These are phyloP conservation scores for Carex myosuroides DNA, from an alignment of 176 grass and related monocot genomes.

Conservation along the genomic window DNA sequence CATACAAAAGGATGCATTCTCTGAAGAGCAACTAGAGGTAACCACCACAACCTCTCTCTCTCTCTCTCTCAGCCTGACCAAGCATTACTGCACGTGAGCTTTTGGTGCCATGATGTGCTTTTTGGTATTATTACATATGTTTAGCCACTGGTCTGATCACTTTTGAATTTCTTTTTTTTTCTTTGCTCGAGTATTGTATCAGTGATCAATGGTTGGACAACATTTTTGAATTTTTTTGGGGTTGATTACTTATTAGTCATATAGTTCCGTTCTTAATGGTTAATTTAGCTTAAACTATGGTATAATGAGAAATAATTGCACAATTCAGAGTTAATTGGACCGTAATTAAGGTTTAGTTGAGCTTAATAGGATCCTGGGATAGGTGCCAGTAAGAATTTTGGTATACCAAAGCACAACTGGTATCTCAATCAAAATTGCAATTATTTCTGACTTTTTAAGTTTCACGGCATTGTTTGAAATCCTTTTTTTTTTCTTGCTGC, in stretches of 20 bases:
- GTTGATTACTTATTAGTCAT: neutral
- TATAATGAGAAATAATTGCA: too few relatives aligned
- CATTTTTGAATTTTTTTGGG: neutral
- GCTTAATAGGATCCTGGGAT: neutral
- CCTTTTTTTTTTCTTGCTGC: slow-evolving; percentile 8
- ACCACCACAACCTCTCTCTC: neutral
- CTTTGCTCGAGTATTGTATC: neutral
- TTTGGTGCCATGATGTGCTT: neutral
- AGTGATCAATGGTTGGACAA: neutral
- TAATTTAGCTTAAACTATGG: neutral
- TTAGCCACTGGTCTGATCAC: neutral
- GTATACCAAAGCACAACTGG: neutral
- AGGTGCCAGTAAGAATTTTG: neutral
- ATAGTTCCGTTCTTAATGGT: neutral
- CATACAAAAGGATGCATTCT: slow-evolving; percentile 83
- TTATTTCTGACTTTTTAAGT: neutral
- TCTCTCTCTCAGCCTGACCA: neutral
- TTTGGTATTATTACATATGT: neutral
- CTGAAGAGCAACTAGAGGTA: slow-evolving; percentile 88
- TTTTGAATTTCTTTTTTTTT: neutral
- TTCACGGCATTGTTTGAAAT: too few relatives aligned
- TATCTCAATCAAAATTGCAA: neutral
- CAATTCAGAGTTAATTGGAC: neutral
- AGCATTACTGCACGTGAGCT: neutral
- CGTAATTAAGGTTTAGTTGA: neutral